Conservation (phyloP, 208 protist species). For the Leishmania tropica region DNA sequence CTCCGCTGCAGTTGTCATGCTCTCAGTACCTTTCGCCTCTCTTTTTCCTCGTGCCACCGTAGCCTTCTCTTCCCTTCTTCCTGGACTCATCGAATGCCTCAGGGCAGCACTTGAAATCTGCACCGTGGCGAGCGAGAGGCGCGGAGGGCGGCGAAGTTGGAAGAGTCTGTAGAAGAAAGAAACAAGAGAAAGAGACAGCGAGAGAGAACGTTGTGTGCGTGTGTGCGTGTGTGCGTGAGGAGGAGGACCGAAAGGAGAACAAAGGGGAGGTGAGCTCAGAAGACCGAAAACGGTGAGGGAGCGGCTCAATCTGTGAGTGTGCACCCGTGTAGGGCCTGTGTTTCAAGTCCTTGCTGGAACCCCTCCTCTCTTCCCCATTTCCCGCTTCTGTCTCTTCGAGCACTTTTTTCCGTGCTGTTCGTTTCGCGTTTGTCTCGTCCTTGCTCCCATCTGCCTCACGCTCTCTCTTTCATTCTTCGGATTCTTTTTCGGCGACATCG, state of each 20-base stretch:
- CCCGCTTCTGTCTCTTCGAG: conserved; percentile 5
- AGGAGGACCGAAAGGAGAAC: not conserved
- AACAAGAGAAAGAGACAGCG: not conserved
- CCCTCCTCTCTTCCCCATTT: not conserved
- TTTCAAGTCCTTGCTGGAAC: not conserved
- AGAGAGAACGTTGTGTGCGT: not conserved
- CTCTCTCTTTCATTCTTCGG: conserved; percentile 14
- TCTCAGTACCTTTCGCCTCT: not conserved
- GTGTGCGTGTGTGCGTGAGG: not conserved
- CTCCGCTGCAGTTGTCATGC: not conserved
- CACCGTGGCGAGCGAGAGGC: not conserved
- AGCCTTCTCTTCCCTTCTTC: not conserved
- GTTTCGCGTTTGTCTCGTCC: not conserved
- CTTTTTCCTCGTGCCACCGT: not conserved
- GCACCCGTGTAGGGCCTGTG: not conserved
- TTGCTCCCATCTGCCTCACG: not conserved
- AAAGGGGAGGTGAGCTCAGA: conserved; percentile 3
- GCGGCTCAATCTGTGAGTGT: not conserved
- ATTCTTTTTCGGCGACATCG: conserved; percentile 1
- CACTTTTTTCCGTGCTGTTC: not conserved
- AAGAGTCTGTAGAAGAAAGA: conserved; percentile 3
- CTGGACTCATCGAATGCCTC: not conserved
- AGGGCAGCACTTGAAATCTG: not conserved
- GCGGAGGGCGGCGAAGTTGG: conserved; percentile 1
- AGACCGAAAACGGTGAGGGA: not conserved